These are phyloP conservation scores for Pythium phragmitis DNA, from an alignment of 352 stramenopile genomes.

Conservation along the genomic window DNA sequence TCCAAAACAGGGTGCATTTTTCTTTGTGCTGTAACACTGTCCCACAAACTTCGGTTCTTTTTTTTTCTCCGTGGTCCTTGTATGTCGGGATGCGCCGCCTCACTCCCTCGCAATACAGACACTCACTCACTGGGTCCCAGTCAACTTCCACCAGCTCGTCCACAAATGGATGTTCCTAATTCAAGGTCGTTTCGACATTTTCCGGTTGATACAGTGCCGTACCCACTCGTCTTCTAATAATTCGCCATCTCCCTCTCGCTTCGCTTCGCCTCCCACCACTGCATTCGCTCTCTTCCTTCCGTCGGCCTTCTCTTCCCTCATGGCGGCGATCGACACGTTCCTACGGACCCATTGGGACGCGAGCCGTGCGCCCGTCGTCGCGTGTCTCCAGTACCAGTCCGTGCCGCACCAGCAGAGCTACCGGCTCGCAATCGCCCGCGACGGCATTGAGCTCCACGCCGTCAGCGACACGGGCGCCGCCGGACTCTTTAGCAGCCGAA, in stretches of 20 bases:
- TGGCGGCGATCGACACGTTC: constrained; percentile 22
- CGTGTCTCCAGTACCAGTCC: constrained; percentile 21
- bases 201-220: neutral
- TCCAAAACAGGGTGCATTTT: constrained; percentile 1
- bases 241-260: neutral
- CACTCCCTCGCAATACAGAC: constrained; percentile 12
- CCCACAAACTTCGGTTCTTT: constrained; percentile 5
- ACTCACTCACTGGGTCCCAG: neutral
- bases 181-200: constrained; percentile 11
- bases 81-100: neutral
- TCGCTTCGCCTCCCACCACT: neutral
- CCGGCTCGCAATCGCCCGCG: constrained; percentile 31
- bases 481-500: constrained; percentile 17
- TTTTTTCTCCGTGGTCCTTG: constrained; percentile 3
- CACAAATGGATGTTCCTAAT: constrained; percentile 12
- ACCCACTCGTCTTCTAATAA: neutral
- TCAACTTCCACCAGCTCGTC: neutral
- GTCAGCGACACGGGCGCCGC: neutral
- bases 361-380: constrained; percentile 21
- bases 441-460: constrained; percentile 40
- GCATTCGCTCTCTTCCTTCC: neutral
- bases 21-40: constrained; percentile 2
- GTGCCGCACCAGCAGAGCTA: constrained; percentile 14
- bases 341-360: constrained; percentile 24
- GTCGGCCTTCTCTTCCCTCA: neutral